These are phyloP conservation scores for Aspergillus tubingensis DNA, from an alignment of 2,329 filamentous ascomycete species.

Conservation along the genomic window DNA sequence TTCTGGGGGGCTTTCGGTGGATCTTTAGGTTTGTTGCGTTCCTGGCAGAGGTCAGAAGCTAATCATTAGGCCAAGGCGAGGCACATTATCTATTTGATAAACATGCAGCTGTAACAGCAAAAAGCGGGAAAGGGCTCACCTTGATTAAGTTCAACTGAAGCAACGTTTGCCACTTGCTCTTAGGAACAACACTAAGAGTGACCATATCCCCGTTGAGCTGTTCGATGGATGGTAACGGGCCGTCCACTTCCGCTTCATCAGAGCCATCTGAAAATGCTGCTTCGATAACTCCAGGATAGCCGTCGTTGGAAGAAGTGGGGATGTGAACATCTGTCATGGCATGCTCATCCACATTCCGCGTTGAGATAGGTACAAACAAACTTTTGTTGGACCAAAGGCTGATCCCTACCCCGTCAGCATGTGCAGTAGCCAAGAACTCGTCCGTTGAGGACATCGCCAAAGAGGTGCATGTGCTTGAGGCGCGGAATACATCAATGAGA, in stretches of 20 bases:
- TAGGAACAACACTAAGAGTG: conserved; percentile 85
- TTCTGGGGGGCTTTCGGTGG: conserved; percentile 89
- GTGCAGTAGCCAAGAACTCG: conserved; percentile 89
- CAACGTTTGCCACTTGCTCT: conserved; percentile 90
- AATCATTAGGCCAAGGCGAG: background rate
- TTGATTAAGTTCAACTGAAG: conserved; percentile 87
- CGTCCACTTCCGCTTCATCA: conserved; percentile 50
- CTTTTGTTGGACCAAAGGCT: conserved; percentile 94
- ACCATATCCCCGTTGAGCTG: conserved; percentile 81
- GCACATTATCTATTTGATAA: background rate
- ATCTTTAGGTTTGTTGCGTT: conserved; percentile 92
- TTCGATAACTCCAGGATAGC: conserved; percentile 72
- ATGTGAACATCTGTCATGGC: conserved; percentile 66
- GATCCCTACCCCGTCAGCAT: conserved; percentile 81
- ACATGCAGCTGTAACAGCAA: background rate
- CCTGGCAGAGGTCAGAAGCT: conserved; percentile 47
- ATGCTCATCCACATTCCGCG: conserved; percentile 77
- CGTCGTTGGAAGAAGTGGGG: conserved; percentile 81
- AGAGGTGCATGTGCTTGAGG: conserved; percentile 76
- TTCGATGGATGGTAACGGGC: conserved; percentile 63
- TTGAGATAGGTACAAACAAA: conserved; percentile 85
- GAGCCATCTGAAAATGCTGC: conserved; percentile 67
- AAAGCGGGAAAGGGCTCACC: conserved; percentile 28
- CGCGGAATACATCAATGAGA: conserved; percentile 85
- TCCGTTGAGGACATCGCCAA: conserved; percentile 86